Conservation (phyloP, 2,329 filamentous ascomycete genomes). For the Thelonectria discophora region DNA sequence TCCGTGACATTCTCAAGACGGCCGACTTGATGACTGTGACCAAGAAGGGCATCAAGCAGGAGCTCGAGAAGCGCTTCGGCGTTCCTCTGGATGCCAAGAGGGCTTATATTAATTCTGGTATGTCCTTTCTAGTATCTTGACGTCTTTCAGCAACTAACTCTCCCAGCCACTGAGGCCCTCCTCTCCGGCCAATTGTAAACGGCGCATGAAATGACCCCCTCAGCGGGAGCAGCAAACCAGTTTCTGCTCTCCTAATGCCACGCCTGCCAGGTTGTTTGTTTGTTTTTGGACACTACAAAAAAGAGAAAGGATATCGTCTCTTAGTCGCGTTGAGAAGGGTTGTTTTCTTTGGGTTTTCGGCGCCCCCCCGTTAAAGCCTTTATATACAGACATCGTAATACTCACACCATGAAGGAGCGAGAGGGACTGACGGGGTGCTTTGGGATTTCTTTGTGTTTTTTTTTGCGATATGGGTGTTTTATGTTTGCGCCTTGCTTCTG, state of each 20-base stretch:
- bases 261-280: slow-evolving; percentile 18
- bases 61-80: slow-evolving; percentile 90
- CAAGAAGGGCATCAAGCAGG: slow-evolving; percentile 96
- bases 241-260: slow-evolving; percentile 32
- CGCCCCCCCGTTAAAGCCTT: slow-evolving; percentile 9
- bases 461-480: slow-evolving; percentile 12
- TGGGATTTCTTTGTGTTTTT: slow-evolving; percentile 19
- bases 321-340: slow-evolving; percentile 23
- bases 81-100: slow-evolving; percentile 87
- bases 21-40: slow-evolving; percentile 98
- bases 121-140: slow-evolving; percentile 47
- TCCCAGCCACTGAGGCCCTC: slow-evolving; percentile 77
- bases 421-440: slow-evolving; percentile 18
- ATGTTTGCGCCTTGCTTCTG: slow-evolving; percentile 1
- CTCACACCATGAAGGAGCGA: slow-evolving; percentile 27
- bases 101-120: slow-evolving; percentile 93
- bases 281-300: slow-evolving; percentile 32
- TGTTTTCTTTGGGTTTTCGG: slow-evolving; percentile 25
- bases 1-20: slow-evolving; percentile 88
- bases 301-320: slow-evolving; percentile 30
- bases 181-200: slow-evolving; percentile 77
- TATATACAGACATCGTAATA: slow-evolving; percentile 40
- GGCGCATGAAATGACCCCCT: slow-evolving; percentile 23
- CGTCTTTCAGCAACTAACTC: slow-evolving; percentile 28
- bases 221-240: slow-evolving; percentile 13